Conservation (phyloP, 495 filamentous ascomycete genomes). For the Halenospora varia region DNA sequence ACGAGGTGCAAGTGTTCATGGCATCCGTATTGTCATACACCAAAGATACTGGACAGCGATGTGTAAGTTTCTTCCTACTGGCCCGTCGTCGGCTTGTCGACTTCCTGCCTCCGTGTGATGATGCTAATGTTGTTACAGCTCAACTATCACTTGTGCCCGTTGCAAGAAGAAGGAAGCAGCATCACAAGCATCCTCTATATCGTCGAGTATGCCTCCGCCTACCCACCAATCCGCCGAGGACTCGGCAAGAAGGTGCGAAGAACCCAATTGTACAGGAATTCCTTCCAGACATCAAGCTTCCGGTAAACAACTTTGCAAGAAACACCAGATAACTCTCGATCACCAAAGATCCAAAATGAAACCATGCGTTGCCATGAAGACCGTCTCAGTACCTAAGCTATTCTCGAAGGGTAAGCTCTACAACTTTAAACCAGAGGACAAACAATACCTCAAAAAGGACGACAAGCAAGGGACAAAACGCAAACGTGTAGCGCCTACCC, state of each 20-base stretch:
- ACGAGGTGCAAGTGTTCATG: constrained; percentile 2
- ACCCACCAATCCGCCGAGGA: background rate
- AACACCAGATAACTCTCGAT: background rate
- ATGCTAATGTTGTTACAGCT: background rate
- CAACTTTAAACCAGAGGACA: constrained; percentile 7
- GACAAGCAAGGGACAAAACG: background rate
- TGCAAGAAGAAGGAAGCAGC: background rate
- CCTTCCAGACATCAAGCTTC: background rate
- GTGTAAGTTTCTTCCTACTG: constrained; percentile 4
- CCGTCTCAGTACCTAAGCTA: background rate
- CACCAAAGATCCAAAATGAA: no score
- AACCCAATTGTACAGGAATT: background rate
- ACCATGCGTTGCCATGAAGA: background rate
- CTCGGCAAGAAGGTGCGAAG: background rate
- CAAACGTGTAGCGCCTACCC: background rate
- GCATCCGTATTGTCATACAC: constrained; percentile 12
- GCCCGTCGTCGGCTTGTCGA: background rate
- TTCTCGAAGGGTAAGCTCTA: constrained; percentile 6
- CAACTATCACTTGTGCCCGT: background rate
- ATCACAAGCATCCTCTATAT: background rate
- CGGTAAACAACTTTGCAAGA: background rate
- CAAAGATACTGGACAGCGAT: background rate
- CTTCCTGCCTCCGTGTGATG: background rate
- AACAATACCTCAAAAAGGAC: background rate
- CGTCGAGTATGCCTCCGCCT: background rate